A percentile compares a stretch with the other conserved stretches of the same genome.
These are phyloP conservation scores for Colletotrichum magnum DNA, from an alignment of 2,329 filamentous ascomycete species.

Conservation along the genomic window DNA sequence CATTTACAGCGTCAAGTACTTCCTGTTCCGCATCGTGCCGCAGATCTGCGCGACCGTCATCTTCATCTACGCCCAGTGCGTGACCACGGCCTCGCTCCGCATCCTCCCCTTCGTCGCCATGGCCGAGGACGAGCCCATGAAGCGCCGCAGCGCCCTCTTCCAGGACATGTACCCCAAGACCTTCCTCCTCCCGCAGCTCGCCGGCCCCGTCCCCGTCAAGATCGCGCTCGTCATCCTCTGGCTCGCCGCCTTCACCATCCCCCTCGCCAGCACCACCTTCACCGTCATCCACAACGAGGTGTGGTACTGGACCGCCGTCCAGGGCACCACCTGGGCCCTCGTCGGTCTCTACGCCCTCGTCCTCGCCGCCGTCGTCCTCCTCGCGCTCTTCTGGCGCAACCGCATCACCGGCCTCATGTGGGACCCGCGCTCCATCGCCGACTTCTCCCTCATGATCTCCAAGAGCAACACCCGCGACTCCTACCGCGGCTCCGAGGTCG, in stretches of 20 bases:
- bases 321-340: conserved; percentile 83
- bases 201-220: conserved; percentile 77
- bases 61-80: conserved; percentile 82
- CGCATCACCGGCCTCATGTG: conserved; percentile 83
- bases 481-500: conserved; percentile 78
- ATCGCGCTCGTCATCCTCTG: conserved; percentile 79
- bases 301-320: conserved; percentile 87
- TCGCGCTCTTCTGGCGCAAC: conserved; percentile 76
- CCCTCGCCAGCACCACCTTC: conserved; percentile 84
- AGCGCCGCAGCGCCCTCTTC: conserved; percentile 77
- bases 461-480: conserved; percentile 83
- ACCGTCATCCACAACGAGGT: conserved; percentile 70
- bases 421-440: conserved; percentile 87
- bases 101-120: conserved; percentile 85
- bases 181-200: conserved; percentile 73
- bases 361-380: conserved; percentile 67
- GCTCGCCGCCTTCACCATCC: conserved; percentile 84
- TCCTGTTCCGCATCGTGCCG: conserved; percentile 88
- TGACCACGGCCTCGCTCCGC: conserved; percentile 82
- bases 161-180: conserved; percentile 77
- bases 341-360: conserved; percentile 81
- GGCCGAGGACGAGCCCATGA: conserved; percentile 72
- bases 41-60: conserved; percentile 80
- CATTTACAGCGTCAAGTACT: conserved; percentile 82
- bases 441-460: conserved; percentile 83